These are phyloP conservation scores for Geranium brycei DNA, from an alignment of 345 rosid genomes.

Conservation along the genomic window DNA sequence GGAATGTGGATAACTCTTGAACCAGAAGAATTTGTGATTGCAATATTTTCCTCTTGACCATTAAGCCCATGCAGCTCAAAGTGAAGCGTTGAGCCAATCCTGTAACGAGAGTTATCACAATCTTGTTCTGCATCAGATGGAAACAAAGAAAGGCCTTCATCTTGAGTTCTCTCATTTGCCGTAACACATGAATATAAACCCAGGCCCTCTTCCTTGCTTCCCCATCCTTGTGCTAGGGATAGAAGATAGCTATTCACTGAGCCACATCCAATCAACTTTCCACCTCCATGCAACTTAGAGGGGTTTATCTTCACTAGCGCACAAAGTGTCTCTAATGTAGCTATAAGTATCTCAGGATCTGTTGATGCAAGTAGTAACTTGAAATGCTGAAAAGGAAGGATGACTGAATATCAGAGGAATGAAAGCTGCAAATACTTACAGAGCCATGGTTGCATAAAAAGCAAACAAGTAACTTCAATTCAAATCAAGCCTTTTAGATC, in stretches of 20 bases:
- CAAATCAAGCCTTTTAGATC: background rate
- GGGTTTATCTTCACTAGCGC: constrained; percentile 84
- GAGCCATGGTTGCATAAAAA: constrained; percentile 4
- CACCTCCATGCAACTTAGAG: constrained; percentile 74
- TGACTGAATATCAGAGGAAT: constrained; percentile 11
- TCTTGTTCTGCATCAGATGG: constrained; percentile 58
- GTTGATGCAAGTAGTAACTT: constrained; percentile 83
- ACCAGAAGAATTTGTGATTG: constrained; percentile 22
- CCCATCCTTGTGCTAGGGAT: constrained; percentile 96
- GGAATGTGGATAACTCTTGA: constrained; percentile 57
- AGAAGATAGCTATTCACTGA: constrained; percentile 68
- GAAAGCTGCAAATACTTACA: background rate
- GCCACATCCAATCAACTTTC: constrained; percentile 80
- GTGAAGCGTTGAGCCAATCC: constrained; percentile 74
- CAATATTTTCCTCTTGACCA: constrained; percentile 32
- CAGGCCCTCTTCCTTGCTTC: constrained; percentile 95
- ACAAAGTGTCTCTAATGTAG: constrained; percentile 73
- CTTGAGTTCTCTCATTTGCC: constrained; percentile 75
- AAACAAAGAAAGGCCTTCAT: constrained; percentile 72
- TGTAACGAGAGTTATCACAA: constrained; percentile 44
- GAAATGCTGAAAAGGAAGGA: constrained; percentile 53
- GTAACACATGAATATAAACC: constrained; percentile 82
- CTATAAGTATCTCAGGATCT: constrained; percentile 87
- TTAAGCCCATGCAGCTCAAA: constrained; percentile 68
- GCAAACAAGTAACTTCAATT: background rate